These are phyloP conservation scores for Chlamydomonas applanata DNA, from an alignment of 139 green algal genomes.

Conservation along the genomic window DNA sequence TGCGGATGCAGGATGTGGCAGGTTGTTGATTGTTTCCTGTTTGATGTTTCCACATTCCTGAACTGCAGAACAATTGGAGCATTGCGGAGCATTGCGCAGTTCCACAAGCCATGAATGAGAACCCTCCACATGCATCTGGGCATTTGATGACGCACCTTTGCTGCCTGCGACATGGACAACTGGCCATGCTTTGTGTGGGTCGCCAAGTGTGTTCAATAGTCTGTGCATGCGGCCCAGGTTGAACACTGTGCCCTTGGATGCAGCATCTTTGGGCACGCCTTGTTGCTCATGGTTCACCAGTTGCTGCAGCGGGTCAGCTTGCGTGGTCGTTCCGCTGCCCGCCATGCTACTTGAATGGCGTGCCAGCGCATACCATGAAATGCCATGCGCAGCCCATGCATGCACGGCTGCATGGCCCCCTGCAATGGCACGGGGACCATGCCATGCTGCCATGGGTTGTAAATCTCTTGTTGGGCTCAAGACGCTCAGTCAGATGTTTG, in stretches of 20 bases:
- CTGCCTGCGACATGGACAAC: conserved; percentile 83
- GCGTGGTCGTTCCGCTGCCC: too few relatives aligned
- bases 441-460: too few relatives aligned
- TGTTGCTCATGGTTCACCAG: conserved; percentile 65
- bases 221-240: conserved; percentile 62
- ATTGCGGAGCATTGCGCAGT: too few relatives aligned
- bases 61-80: too few relatives aligned
- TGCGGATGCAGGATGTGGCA: neutral
- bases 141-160: conserved; percentile 57
- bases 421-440: too few relatives aligned
- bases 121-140: neutral
- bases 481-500: too few relatives aligned
- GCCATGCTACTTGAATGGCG: neutral
- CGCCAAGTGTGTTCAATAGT: conserved; percentile 58
- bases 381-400: too few relatives aligned
- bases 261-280: conserved; percentile 59
- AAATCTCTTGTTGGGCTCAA: too few relatives aligned
- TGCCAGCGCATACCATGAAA: too few relatives aligned
- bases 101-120: neutral
- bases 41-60: too few relatives aligned
- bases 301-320: conserved; percentile 13
- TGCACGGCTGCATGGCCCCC: too few relatives aligned
- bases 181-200: conserved; percentile 53
- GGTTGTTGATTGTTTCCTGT: too few relatives aligned
- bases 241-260: conserved; percentile 26